Percentiles rank a stretch among this genome's conserved stretches.
These are phyloP conservation scores for Sphaerulina musiva DNA, from an alignment of 2,329 filamentous ascomycete species.

Conservation along the genomic window DNA sequence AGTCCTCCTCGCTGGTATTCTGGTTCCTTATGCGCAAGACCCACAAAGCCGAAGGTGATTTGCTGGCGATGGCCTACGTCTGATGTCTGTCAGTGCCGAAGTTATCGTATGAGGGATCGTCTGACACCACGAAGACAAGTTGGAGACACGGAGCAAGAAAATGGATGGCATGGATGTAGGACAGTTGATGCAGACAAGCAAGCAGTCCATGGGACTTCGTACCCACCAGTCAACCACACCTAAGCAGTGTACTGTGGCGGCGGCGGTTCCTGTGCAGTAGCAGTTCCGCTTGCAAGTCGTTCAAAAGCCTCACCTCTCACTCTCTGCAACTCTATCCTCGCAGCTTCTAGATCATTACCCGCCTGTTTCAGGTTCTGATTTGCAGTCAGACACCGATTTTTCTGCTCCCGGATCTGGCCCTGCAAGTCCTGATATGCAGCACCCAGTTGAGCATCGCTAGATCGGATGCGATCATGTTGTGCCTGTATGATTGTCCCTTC, in stretches of 20 bases:
- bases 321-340: conserved; percentile 26
- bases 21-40: too few species aligned
- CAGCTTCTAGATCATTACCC: conserved; percentile 17
- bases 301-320: conserved; percentile 30
- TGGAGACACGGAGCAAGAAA: too few species aligned
- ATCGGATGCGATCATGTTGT: conserved; percentile 28
- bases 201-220: too few species aligned
- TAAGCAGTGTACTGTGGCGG: conserved; percentile 10
- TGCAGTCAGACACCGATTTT: conserved; percentile 12
- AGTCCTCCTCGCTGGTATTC: too few species aligned
- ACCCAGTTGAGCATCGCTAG: conserved; percentile 21
- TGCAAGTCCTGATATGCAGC: conserved; percentile 22
- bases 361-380: conserved; percentile 20
- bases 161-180: too few species aligned
- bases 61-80: too few species aligned
- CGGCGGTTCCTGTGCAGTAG: neutral
- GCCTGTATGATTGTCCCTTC: neutral
- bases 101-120: too few species aligned
- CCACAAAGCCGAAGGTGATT: too few species aligned
- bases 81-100: too few species aligned
- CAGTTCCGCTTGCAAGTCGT: conserved; percentile 16
- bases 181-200: too few species aligned
- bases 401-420: conserved; percentile 20
- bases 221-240: neutral
- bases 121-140: too few species aligned